Base-by-base conservation (phyloP, 495 filamentous ascomycete species). In the Daldinia concentrica region DNA sequence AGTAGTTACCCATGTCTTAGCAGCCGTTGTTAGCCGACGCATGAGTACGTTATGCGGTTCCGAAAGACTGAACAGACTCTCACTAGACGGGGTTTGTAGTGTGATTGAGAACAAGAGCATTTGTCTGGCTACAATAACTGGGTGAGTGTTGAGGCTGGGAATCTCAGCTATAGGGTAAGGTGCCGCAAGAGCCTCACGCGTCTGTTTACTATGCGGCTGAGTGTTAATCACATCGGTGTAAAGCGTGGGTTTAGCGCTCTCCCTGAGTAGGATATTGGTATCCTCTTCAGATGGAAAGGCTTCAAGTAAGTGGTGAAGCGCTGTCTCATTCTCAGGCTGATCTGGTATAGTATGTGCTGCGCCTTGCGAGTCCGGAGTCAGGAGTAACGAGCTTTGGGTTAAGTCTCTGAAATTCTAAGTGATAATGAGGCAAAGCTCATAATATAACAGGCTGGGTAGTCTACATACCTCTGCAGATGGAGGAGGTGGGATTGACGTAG, bases 41-140 rank as follows among this genome's bases (percentile, higher is more conserved):
- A 81, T 82, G 29, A 84, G 77, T 8, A 65, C 62, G n/a, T 48
- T 74, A 65, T 73, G 71, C 8, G 39, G 39, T 17, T 60, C 37
- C 2, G 61, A 32, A 41, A 73, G 62, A 19, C 62, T 58, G 17
- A 22, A 32, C 14, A 77, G 43, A 6, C 48, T 34, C 24, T n/a
- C 58, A 22, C 62, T 50, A 50, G 54, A 62, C 8, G 78, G 77
- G 4, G 70, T 78, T 50, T 85, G 84, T 17, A 87, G 48, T 58
- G 80, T 79, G 7, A 79, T 77, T 12, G 73, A 79, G 45, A 86
- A 76, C 9, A 82, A 19, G 1, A 87, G 64, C n/a, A 87, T 78
- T 29, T 78, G 82, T 22, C 78, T 80, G 7, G 84, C 84, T 11
- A 86, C 76, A 8, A 83, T 64, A 2, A 84, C 80, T 2, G 84